Evolutionary conservation across 495 filamentous ascomycete genomes (phyloP), one percentile per base, ranked within the genome.

Genomic region (Alectoria sarmentosa): DNA sequence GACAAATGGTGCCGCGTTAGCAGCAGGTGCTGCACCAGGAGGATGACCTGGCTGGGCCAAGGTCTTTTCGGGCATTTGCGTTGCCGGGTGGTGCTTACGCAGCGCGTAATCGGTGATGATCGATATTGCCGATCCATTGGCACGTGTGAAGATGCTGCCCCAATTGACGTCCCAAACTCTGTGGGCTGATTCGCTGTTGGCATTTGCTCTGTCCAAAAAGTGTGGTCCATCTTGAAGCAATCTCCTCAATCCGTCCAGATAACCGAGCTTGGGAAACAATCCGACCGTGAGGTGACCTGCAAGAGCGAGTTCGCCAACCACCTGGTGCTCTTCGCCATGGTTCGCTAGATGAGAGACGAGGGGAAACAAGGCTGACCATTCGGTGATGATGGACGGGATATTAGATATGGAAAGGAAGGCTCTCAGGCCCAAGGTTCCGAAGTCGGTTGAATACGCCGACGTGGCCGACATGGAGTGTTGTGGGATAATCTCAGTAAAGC

Each of bases 131-230:
- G 68, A 41, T 36, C 68, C 68, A 58, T 70, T 70, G 37, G 68
- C 62, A 28, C 60, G 32, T 9, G 66, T 56, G 30, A 70, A 70
- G 5, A 49, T 36, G 44, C 62, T 65, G 34, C 65, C 68, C 65
- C 65, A 70, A 23, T 67, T 67, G 17, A 70, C 68, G 58, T 70
- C 65, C 65, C 66, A 70, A 1, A 68, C 66, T 44, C 23, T 58
- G 13, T 65, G 44, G 5, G 9, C 41, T 0, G 65, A 64, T 37
- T 19, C 55, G 58, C 66, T 58, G 7, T 32, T 57, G 46, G 58
- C 56, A 44, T 49, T 67, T 3, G 57, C 66, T 28, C 57, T 30
- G 30, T 69, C 67, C 8, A 62, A 34, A 58, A 65, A 69, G 0
- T 60, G 32, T 7, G 58, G 7, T 28, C 58, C 67, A 3, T 36